phyloP scores from a whole-genome alignment of 192 early-diverging fungal genomes.

The Pilaira anomala region DNA sequence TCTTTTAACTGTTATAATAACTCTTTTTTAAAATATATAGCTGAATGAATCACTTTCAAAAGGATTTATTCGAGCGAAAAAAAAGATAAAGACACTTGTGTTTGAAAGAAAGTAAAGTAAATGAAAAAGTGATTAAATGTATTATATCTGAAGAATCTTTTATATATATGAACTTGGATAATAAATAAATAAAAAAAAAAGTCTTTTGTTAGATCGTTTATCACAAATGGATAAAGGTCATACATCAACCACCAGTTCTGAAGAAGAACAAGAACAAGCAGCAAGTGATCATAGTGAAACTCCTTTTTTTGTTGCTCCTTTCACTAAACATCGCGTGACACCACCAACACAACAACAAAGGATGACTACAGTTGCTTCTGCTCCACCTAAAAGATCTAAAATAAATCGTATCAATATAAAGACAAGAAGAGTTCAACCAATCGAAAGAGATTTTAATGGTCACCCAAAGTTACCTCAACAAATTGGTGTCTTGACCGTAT shows the following conservation, averaged over 20 bases:
- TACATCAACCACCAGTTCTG: slow-evolving; percentile 6
- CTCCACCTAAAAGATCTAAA: slow-evolving; percentile 26
- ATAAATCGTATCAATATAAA: slow-evolving; percentile 9
- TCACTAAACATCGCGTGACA: neutral
- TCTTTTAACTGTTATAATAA: neutral
- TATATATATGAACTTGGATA: neutral
- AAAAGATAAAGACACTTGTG: slow-evolving; percentile 18
- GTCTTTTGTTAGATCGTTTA: slow-evolving; percentile 21
- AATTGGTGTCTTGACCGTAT: slow-evolving; percentile 73
- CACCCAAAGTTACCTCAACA: slow-evolving; percentile 69
- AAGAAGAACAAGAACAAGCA: slow-evolving; percentile 6
- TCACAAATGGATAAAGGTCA: slow-evolving; percentile 6
- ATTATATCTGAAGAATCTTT: neutral
- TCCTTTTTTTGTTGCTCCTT: neutral
- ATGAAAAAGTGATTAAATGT: neutral
- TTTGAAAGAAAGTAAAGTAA: slow-evolving; percentile 20
- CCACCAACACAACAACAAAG: neutral
- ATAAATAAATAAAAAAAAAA: neutral
- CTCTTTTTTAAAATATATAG: neutral
- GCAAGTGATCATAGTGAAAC: neutral
- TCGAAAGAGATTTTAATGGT: slow-evolving; percentile 57
- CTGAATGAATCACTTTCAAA: slow-evolving; percentile 13
- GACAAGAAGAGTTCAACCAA: slow-evolving; percentile 33
- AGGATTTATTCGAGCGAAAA: slow-evolving; percentile 9
- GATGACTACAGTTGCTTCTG: slow-evolving; percentile 14